Base-by-base conservation (phyloP, 495 filamentous ascomycete genomes). In the Penicillium desertorum region DNA sequence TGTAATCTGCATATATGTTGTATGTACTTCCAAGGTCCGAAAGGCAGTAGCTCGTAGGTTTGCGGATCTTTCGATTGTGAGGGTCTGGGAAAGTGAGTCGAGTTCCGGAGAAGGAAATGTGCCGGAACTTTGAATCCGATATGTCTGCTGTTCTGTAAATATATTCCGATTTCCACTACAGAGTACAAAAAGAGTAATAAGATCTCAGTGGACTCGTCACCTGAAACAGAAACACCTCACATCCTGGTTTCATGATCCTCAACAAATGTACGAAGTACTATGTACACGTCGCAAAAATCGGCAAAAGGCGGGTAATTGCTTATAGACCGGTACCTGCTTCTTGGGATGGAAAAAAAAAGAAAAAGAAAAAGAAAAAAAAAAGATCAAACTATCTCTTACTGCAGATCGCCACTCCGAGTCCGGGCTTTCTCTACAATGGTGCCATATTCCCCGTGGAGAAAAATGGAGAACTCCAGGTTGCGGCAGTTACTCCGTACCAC, bases 231-330 rank as follows among this genome's bases (percentile, higher is more conserved):
- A 45, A 29, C 53, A 37, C 14, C 20, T 20, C 16, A 14, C 8
- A 39, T 14, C 27, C 17, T 34, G 8, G 37, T 54, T 53, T 53
- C 51, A 53, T 20, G 22, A 29, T 20, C 19, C n/a, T 5, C 3
- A 29, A 19, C 37, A 41, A 25, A 41, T 41, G 25, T 30, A 51
- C 22, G 47, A 9, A 29, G 36, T 39, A 34, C 30, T n/a, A n/a
- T 37, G 16, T 36, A 57, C 53, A 47, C 17, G 14, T 56, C 29
- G 29, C 32, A 49, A 32, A 22, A 45, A 20, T 65, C 63, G 63
- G 63, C 60, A 63, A 65, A 65, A 65, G 37, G 63, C 63, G 63
- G 63, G 60, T 65, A 60, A 65, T 65, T 48, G 37, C 54, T 27
- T 23, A 12, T 19, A 19, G 23, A 22, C 16, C 19, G 36, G 62